phyloP scores from a whole-genome alignment of 1,284 basidiomycete genomes.

The Ceratobasidium sp. region DNA sequence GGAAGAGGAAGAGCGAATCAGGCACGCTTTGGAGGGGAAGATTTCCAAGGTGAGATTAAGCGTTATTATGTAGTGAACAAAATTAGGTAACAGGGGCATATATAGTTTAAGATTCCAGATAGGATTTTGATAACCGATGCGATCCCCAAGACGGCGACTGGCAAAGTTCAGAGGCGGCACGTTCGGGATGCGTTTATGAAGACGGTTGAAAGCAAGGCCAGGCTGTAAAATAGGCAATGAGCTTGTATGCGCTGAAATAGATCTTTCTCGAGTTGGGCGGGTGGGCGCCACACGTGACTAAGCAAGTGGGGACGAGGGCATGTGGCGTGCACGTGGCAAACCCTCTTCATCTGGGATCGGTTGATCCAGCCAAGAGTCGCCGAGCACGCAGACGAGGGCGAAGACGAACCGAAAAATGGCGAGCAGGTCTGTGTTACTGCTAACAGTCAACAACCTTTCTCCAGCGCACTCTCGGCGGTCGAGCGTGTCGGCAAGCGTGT shows the following conservation, averaged over 20 bases:
- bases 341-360: conserved; percentile 28
- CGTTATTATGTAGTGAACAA: neutral
- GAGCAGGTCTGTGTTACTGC: conserved; percentile 17
- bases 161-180: conserved; percentile 54
- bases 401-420: conserved; percentile 4
- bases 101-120: conserved; percentile 54
- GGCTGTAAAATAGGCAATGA: conserved; percentile 42
- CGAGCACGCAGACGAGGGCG: conserved; percentile 37
- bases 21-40: conserved; percentile 50
- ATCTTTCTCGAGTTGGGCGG: neutral
- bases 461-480: conserved; percentile 30
- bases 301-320: too few species aligned
- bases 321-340: conserved; percentile 40
- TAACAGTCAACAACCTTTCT: conserved; percentile 14
- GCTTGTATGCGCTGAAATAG: neutral
- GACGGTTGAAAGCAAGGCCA: conserved; percentile 49
- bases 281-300: conserved; percentile 16
- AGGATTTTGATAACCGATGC: conserved; percentile 51
- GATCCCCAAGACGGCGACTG: conserved; percentile 55
- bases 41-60: conserved; percentile 49
- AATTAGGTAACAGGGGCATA: neutral
- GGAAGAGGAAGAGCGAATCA: conserved; percentile 48
- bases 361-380: conserved; percentile 16
- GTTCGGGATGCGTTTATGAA: conserved; percentile 52
- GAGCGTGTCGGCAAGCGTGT: conserved; percentile 27